Base-by-base conservation (phyloP, 1,284 basidiomycete species). In the Sporisorium reilianum region DNA sequence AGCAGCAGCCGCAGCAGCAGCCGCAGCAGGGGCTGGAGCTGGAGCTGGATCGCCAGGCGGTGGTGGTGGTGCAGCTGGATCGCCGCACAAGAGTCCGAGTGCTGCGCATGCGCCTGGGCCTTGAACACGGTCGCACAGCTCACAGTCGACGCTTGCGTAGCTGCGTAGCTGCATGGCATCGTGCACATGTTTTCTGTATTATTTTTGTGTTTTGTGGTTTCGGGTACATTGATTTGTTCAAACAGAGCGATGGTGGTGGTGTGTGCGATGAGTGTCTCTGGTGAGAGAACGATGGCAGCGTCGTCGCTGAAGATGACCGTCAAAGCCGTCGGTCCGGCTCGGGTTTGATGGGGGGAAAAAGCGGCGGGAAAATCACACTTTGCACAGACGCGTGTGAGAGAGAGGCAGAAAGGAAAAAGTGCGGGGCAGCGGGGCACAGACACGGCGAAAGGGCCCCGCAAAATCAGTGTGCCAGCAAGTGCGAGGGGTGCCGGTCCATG, bases 241-340 rank as follows among this genome's bases (percentile, higher is more conserved):
- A n/a, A 9, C 16, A 41, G 16, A 14, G 20, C 3, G n/a, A 14
- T n/a, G 5, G 38, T 20, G n/a, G 16, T 38, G 36, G 38, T 41
- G 38, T 41, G n/a, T 41, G n/a, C 36, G 36, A 38, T 36, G 10
- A 30, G 30, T 36, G 8, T 8, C 16, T 34, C 4, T 3, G 5
- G 36, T 38, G 36, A 38, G 36, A n/a, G 36, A 38, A 38, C 18
- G 36, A 16, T 8, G n/a, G 36, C 4, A 38, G 5, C 18, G 36
- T 38, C 36, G 18, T 4, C 7, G 11, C n/a, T 5, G 34, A 22
- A 11, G 9, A 23, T 12, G 36, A 18, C 59, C 59, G 59, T 62
- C 59, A 62, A 62, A 62, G 45, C 59, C 59, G 59, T 16, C 9
- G 5, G 1, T 26, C 59, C 59, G 59, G 59, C 23, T 49, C 59